Conservation (phyloP, 108 stramenopile species). For the Skeletonema potamos region DNA sequence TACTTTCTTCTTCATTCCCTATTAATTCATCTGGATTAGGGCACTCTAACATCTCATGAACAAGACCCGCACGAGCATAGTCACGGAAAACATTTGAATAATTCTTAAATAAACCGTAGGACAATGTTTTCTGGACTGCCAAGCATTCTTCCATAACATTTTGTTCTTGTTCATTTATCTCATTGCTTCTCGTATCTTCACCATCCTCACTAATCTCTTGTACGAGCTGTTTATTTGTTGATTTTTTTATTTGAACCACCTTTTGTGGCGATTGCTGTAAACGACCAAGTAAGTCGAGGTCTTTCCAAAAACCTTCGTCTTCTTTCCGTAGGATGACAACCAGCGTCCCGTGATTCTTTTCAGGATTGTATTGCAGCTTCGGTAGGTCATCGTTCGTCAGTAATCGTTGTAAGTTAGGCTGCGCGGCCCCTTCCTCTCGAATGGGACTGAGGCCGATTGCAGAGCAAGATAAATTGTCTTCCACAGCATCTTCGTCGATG, state of each 20-base stretch:
- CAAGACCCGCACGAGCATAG: conserved; percentile 74
- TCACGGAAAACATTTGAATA: conserved; percentile 76
- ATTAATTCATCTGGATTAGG: conserved; percentile 61
- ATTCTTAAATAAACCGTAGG: conserved; percentile 72
- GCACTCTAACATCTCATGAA: conserved; percentile 75
- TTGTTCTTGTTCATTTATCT: conserved; percentile 11
- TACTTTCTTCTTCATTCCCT: background rate
- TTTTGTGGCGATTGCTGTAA: conserved; percentile 51
- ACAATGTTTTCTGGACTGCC: conserved; percentile 21
- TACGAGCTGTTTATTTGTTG: conserved; percentile 12
- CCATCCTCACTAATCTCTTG: conserved; percentile 8
- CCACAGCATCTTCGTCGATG: conserved; percentile 38
- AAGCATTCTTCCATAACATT: conserved; percentile 19
- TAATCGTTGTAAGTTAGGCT: background rate
- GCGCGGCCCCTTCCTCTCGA: background rate
- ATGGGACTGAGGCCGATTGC: background rate
- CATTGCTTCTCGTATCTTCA: conserved; percentile 2
- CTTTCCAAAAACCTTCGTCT: conserved; percentile 69
- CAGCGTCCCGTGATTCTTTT: conserved; percentile 44
- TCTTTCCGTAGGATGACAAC: conserved; percentile 42
- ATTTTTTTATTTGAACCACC: background rate
- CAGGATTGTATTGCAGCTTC: conserved; percentile 43
- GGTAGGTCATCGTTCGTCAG: conserved; percentile 48
- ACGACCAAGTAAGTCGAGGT: conserved; percentile 73
- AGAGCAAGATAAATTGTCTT: conserved; percentile 11